Evolutionary conservation across 1,284 basidiomycete genomes (phyloP), one percentile per base, ranked within the genome.

Genomic region (Papiliotrema nemorosa): DNA sequence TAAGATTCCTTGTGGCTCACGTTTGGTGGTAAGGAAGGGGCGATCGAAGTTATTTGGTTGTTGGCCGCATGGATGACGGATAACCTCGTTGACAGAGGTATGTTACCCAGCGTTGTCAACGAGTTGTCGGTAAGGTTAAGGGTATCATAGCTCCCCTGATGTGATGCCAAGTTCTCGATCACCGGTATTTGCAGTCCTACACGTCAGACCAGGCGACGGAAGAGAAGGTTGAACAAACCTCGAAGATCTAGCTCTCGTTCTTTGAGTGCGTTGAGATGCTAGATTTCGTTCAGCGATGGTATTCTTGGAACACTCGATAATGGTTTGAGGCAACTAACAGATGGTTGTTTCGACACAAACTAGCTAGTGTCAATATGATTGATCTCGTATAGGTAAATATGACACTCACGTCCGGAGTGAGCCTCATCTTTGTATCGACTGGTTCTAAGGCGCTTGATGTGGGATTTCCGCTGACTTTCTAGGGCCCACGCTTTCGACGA

Each of bases 71-170:
- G 94, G 71, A 99, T 88, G 56, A 86, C 82, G 38, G 64, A 60
- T 53, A 76, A 81, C 90, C 96, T 74, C 87, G 89, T 78, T 86
- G 90, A 69, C 18, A 92, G 81, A 3, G 96, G 96, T 37, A 99
- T 81, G 78, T 98, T 98, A 60, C 90, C 88, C 40, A 99, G 81
- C 3, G 83, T 82, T 55, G 85, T 80, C 75, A 99, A 85, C 53
- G 90, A 86, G 75, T 99, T 99, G 79, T 99, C 96, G 54, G 93
- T 97, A 55, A 98, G 80, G 80, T 99, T 96, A 68, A 99, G 66
- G 13, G 70, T 71, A 57, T 77, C 75, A 51, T 67, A 79, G 78
- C 73, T 77, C 83, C 92, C 82, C 81, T 90, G 75, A 89, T 96
- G 67, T 9, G 97, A 91, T 79, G 93, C 96, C 63, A 99, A 81